These are phyloP conservation scores for Austroboletus eburneus DNA, from an alignment of 768 basidiomycete genomes.

Conservation along the genomic window DNA sequence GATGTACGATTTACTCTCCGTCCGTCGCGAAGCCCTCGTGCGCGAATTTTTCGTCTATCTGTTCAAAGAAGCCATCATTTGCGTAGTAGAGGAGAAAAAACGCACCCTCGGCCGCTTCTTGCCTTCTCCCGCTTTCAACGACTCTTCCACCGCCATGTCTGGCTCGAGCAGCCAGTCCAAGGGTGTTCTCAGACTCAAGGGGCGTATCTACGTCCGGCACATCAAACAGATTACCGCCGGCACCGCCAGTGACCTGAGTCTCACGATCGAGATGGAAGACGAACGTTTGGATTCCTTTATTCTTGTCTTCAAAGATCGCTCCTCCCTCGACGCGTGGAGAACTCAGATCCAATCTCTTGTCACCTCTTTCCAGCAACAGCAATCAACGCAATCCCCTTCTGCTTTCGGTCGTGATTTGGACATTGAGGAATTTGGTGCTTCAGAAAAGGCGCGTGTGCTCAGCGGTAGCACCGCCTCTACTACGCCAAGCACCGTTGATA, in stretches of 20 bases:
- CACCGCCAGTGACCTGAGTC: conserved; percentile 79
- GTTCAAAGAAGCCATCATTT: conserved; percentile 97
- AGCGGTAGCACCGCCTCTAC: conserved; percentile 67
- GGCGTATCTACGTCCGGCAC: conserved; percentile 92
- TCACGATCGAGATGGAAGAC: conserved; percentile 98
- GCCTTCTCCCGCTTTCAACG: conserved; percentile 56
- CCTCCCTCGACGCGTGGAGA: conserved; percentile 88
- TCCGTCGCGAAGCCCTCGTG: conserved; percentile 83
- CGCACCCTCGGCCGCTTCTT: conserved; percentile 72
- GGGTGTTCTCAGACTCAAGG: conserved; percentile 86
- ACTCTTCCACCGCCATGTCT: conserved; percentile 42
- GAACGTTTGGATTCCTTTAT: conserved; percentile 92
- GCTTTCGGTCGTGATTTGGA: conserved; percentile 40
- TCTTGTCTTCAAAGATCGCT: conserved; percentile 87
- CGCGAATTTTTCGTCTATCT: conserved; percentile 96
- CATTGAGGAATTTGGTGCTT: conserved; percentile 77
- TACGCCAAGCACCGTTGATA: conserved; percentile 56
- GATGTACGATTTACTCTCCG: conserved; percentile 89
- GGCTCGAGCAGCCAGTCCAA: conserved; percentile 33
- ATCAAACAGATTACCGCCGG: conserved; percentile 86
- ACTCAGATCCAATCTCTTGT: conserved; percentile 79
- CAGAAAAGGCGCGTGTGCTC: conserved; percentile 71
- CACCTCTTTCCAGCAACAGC: conserved; percentile 59
- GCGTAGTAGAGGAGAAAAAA: conserved; percentile 96
- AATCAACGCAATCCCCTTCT: conserved; percentile 33